Base-by-base conservation (phyloP, 306 rosid genomes). In the Acacia confusa region DNA sequence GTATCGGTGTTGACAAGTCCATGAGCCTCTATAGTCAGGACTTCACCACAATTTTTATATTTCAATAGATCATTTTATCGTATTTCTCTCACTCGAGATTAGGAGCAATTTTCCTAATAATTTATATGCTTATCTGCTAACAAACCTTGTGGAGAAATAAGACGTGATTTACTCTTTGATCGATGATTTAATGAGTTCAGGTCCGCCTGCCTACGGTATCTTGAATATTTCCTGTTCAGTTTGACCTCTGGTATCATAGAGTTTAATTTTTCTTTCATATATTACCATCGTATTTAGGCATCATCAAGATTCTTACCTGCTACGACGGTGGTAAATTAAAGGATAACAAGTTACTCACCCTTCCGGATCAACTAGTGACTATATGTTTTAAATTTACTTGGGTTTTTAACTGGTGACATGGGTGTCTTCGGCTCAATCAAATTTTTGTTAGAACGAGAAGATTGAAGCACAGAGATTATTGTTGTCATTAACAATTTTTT, bases 141-240 rank as follows among this genome's bases (percentile, higher is more conserved):
- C 78, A 53, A 57, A 60, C 73, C 52, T 66, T 34, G 32, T 72
- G 44, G 15, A 64, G 68, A 70, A 67, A 80, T 58, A 57, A 77
- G 72, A 73, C 53, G 41, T 47, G 48, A 64, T 55, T 82, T 34
- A 38, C 34, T 55, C 64, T 65, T 52, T 75, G 9, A 66, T 79
- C 16, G 66, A 55, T 72, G 32, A 66, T 80, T 80, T 68, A 80
- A 83, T 83, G 71, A 66, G 68, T 73, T 73, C 75, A 72, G 40
- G 75, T 44, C 83, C 38, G 36, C 53, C 84, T 74, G 65, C 84
- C 44, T 79, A 79, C 60, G 70, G 78, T 55, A 68, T 60, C 30
- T 73, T 40, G 6, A 43, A 5, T 70, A 41, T 70, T 44, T 68
- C 47, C 65, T n/a, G 38, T 70, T 50, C 32, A 60, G 24, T 9